phyloP scores from a whole-genome alignment of 768 basidiomycete genomes.

The Lanmaoa pseudosensibilis region DNA sequence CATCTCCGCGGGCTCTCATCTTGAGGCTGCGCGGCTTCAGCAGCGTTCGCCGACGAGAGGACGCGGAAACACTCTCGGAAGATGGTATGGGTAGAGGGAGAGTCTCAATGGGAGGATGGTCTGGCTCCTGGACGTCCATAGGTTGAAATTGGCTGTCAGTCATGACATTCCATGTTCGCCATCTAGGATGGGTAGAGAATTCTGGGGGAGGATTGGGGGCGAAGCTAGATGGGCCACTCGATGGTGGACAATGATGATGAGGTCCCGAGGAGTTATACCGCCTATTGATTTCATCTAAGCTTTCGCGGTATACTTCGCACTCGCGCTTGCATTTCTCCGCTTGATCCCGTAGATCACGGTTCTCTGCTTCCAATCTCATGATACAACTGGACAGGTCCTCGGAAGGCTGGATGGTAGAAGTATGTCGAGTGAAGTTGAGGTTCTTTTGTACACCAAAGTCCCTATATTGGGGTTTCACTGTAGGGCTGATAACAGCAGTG shows the following conservation, averaged over 20 bases:
- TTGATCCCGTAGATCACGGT: slow-evolving; percentile 9
- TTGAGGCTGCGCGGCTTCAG: slow-evolving; percentile 8
- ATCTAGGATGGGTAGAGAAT: slow-evolving; percentile 16
- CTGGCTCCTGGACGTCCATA: slow-evolving; percentile 2
- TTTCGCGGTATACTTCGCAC: slow-evolving; percentile 4
- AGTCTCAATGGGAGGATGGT: slow-evolving; percentile 18
- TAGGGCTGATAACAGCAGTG: not conserved
- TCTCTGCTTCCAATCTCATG: slow-evolving; percentile 19
- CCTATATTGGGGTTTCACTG: slow-evolving; percentile 13
- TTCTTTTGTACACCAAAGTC: slow-evolving; percentile 27
- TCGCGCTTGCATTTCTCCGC: slow-evolving; percentile 10
- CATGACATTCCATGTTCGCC: slow-evolving; percentile 9
- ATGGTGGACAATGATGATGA: not conserved
- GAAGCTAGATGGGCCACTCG: slow-evolving; percentile 1
- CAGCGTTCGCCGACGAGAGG: slow-evolving; percentile 7
- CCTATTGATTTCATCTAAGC: slow-evolving; percentile 12
- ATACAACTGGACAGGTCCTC: slow-evolving; percentile 14
- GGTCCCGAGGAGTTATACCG: slow-evolving; percentile 1
- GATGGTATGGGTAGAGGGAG: slow-evolving; percentile 10
- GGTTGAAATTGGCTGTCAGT: not conserved
- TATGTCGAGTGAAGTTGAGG: slow-evolving; percentile 21
- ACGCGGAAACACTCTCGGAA: slow-evolving; percentile 3
- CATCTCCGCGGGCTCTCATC: not conserved
- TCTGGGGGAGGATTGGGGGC: not conserved
- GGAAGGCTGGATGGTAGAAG: not conserved